Evolutionary conservation across 2,329 filamentous ascomycete species (phyloP).

Genomic region (Didymellaceae sp.): DNA sequence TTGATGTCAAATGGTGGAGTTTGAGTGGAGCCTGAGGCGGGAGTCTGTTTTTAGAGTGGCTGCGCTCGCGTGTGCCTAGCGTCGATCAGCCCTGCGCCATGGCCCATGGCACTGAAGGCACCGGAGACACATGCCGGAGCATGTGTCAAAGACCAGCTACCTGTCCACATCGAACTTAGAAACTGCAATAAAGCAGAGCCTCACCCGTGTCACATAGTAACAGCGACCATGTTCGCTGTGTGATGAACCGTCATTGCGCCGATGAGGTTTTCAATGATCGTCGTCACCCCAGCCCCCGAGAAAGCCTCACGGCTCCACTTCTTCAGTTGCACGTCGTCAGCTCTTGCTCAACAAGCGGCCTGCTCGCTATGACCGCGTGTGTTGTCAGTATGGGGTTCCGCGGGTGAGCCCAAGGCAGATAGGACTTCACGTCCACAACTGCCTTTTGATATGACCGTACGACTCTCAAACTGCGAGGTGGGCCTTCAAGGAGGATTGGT

Average conservation of each 20-base stretch:
- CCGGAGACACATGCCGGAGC: background rate
- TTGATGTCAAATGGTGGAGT: slow-evolving; percentile 12
- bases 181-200: slow-evolving; percentile 6
- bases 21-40: slow-evolving; percentile 13
- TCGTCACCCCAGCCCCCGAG: slow-evolving; percentile 10
- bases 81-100: slow-evolving; percentile 11
- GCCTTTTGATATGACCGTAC: too few species aligned
- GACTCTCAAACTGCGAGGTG: too few species aligned
- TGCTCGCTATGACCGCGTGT: background rate
- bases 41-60: slow-evolving; percentile 20
- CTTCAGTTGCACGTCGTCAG: slow-evolving; percentile 16
- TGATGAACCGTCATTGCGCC: background rate
- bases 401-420: background rate
- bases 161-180: slow-evolving; percentile 10
- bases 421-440: too few species aligned
- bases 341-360: background rate
- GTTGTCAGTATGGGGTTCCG: background rate
- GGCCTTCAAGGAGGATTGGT: too few species aligned
- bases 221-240: background rate
- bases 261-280: slow-evolving; percentile 6
- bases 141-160: slow-evolving; percentile 6
- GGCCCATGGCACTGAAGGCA: too few species aligned
- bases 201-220: background rate
- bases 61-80: slow-evolving; percentile 5
- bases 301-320: slow-evolving; percentile 11